Evolutionary conservation across 768 basidiomycete species (phyloP).

Genomic region (Lentinula guzmanii): DNA sequence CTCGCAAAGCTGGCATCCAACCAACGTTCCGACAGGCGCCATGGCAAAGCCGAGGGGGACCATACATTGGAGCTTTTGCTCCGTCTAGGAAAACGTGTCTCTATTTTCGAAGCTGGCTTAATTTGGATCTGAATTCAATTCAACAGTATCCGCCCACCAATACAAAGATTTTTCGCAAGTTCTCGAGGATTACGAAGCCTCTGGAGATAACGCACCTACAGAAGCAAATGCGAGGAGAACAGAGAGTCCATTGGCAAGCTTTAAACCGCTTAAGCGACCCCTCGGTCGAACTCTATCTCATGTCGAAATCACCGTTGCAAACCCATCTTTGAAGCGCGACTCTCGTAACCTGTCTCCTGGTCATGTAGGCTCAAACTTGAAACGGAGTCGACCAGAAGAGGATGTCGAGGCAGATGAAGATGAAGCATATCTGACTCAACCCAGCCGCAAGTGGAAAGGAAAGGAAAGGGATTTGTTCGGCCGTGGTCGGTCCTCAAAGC

Average conservation of each 20-base stretch:
- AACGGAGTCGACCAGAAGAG: not conserved
- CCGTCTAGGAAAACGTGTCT: not conserved
- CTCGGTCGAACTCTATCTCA: not conserved
- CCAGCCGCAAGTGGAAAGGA: not conserved
- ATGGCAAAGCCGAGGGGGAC: not conserved
- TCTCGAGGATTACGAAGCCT: not conserved
- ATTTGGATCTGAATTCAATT: not conserved
- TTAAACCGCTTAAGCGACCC: not conserved
- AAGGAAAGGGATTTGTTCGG: not conserved
- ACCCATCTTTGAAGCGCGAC: not conserved
- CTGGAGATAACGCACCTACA: not conserved
- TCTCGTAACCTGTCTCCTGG: not conserved
- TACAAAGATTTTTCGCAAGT: not conserved
- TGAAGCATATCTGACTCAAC: not conserved
- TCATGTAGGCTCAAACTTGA: not conserved
- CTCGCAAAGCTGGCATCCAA: not conserved
- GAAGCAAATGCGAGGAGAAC: not conserved
- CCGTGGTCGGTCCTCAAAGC: not conserved
- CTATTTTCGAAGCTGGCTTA: not conserved
- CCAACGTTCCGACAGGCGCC: not conserved
- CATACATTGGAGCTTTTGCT: not conserved
- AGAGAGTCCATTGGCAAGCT: not conserved
- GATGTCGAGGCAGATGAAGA: not conserved
- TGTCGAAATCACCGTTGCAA: not conserved
- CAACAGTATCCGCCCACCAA: not conserved